Base-by-base conservation (phyloP, 2,329 filamentous ascomycete genomes). In the Xylaria sp. region DNA sequence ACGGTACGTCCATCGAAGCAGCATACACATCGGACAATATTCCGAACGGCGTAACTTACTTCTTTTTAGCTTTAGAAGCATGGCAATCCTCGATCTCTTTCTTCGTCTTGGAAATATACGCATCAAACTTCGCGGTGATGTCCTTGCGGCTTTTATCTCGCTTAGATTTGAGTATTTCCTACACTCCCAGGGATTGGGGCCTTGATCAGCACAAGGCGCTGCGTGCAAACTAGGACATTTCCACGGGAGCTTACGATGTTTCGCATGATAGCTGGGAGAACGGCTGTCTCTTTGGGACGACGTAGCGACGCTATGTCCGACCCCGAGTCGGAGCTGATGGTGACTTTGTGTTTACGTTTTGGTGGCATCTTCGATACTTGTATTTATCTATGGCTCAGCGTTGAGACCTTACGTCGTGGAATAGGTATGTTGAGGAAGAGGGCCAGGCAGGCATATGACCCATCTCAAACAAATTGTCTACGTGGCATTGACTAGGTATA, bases 131-230 rank as follows among this genome's bases (percentile, higher is more conserved):
- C 2, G 72, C 57, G 36, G 58, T 57, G 46, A 77, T 74, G 4
- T 61, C 42, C 40, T 71, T 70, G 44, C 71, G 75, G 28, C 60
- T 56, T 11, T 57, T 40, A 11, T 70, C 23, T 59, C 75, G 72
- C 49, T 69, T 71, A 3, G 61, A 28, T 33, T 72, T 74, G 69
- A 72, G 73, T 7, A 49, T 71, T 23, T 75, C 71, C 75, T 77
- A 26, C 59, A 31, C 9, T 10, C 11, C n/a, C 38, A 44, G 58
- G 46, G 26, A 63, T 44, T 28, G 36, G 9, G 38, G 23, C 3
- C 11, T 38, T 2, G 23, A 56, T 76, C 46, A 74, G 72, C 49
- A 53, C 26, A 15, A 10, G n/a, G 26, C 15, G n/a, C n/a, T 28
- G 11, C 10, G 38, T 42, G 49, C 6, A 46, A 1, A 38, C 36